Percentiles rank a stretch among this genome's conserved stretches.
Evolutionary conservation across 768 basidiomycete genomes (phyloP).

Genomic region (Lentinula sp.): DNA sequence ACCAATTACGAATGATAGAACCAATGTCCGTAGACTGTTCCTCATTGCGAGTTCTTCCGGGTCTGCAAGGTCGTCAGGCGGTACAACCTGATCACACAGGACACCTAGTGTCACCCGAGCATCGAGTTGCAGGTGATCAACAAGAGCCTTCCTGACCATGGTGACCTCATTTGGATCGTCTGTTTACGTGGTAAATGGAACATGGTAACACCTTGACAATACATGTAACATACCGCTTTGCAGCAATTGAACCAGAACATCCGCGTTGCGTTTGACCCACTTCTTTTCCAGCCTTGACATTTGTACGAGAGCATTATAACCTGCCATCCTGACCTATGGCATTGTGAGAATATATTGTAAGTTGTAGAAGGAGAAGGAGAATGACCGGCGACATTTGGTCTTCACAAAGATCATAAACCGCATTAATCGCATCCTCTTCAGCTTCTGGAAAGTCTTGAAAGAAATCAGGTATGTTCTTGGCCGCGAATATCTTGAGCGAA

Average conservation of each 20-base stretch:
- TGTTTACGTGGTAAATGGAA: slow-evolving; percentile 13
- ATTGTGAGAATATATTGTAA: slow-evolving; percentile 2
- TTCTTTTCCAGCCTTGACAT: slow-evolving; percentile 41
- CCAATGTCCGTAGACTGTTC: slow-evolving; percentile 51
- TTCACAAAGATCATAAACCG: slow-evolving; percentile 75
- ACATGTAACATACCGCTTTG: slow-evolving; percentile 49
- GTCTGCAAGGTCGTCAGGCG: slow-evolving; percentile 32
- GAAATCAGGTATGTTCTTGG: slow-evolving; percentile 48
- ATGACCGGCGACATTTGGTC: slow-evolving; percentile 43
- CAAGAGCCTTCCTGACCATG: slow-evolving; percentile 54
- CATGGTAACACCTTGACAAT: neutral
- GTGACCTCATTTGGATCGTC: slow-evolving; percentile 64
- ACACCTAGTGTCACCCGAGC: slow-evolving; percentile 56
- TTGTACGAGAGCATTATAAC: slow-evolving; percentile 54
- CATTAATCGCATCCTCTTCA: slow-evolving; percentile 72
- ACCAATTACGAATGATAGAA: slow-evolving; percentile 51
- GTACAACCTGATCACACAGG: slow-evolving; percentile 61
- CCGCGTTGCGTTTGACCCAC: slow-evolving; percentile 66
- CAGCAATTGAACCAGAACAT: slow-evolving; percentile 69
- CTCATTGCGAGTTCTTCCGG: slow-evolving; percentile 49
- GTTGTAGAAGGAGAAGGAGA: neutral
- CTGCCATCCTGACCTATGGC: slow-evolving; percentile 59
- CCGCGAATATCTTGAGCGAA: slow-evolving; percentile 45
- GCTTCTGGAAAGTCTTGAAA: slow-evolving; percentile 65
- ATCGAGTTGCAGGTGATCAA: slow-evolving; percentile 61